Conservation (phyloP, 352 stramenopile genomes). For the Phytophthora idaei region DNA sequence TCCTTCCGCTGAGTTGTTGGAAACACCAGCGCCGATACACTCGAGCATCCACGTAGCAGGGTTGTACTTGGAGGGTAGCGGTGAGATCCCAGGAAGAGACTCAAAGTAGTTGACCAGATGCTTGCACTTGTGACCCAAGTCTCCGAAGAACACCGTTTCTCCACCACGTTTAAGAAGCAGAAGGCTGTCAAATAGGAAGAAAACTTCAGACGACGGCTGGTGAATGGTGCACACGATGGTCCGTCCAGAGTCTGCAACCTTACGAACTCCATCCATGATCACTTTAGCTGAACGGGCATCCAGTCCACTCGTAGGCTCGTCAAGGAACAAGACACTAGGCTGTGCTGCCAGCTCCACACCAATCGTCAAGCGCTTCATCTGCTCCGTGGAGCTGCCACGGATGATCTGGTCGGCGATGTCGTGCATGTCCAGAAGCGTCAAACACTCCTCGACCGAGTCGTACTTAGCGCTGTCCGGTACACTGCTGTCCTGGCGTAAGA, state of each 20-base stretch:
- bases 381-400: constrained; percentile 37
- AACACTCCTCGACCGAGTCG: constrained; percentile 41
- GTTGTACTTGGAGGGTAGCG: constrained; percentile 68
- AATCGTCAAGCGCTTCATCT: constrained; percentile 13
- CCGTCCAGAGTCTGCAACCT: constrained; percentile 52
- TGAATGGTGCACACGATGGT: constrained; percentile 70
- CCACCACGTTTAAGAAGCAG: constrained; percentile 74
- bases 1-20: constrained; percentile 23
- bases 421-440: constrained; percentile 48
- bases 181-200: constrained; percentile 70
- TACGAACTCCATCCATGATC: constrained; percentile 71
- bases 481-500: constrained; percentile 33
- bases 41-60: constrained; percentile 91
- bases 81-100: constrained; percentile 32
- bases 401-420: constrained; percentile 46
- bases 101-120: constrained; percentile 58
- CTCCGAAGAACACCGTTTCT: constrained; percentile 62
- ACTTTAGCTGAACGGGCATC: constrained; percentile 61
- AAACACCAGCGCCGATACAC: constrained; percentile 64
- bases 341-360: constrained; percentile 6
- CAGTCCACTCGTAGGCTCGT: constrained; percentile 62
- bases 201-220: constrained; percentile 32
- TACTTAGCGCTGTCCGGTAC: constrained; percentile 42
- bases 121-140: constrained; percentile 52
- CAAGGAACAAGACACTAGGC: constrained; percentile 16